Percentiles rank a stretch among this genome's conserved stretches.
phyloP scores from a whole-genome alignment of 306 rosid species.

The Corylus heterophylla region DNA sequence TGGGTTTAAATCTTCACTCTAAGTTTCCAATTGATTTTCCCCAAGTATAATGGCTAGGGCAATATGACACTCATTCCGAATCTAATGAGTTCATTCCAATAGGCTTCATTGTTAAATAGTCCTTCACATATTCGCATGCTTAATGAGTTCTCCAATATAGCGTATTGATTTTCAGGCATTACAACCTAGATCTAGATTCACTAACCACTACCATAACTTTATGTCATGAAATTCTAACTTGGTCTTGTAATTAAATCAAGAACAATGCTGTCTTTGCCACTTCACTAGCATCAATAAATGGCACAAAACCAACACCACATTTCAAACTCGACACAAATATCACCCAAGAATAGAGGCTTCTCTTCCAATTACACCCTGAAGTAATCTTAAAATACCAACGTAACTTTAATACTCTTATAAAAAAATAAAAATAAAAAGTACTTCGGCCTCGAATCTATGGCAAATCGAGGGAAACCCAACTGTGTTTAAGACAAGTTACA shows the following conservation, averaged over 20 bases:
- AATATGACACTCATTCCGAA: neutral
- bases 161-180: neutral
- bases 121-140: neutral
- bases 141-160: neutral
- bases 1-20: neutral
- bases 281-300: neutral
- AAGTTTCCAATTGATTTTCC: neutral
- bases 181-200: neutral
- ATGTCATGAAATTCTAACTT: neutral
- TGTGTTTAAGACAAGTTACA: neutral
- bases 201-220: neutral
- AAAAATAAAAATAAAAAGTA: too few relatives aligned
- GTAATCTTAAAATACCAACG: neutral
- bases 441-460: neutral
- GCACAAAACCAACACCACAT: too few relatives aligned
- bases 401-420: too few relatives aligned
- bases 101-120: neutral
- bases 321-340: neutral
- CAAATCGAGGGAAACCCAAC: neutral
- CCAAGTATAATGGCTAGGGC: neutral
- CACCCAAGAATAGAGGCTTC: neutral
- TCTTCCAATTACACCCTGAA: neutral
- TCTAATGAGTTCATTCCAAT: neutral
- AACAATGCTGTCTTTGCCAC: neutral
- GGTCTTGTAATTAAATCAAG: neutral